These are phyloP conservation scores for Pezicula carpinea DNA, from an alignment of 2,329 filamentous ascomycete genomes.

Conservation along the genomic window DNA sequence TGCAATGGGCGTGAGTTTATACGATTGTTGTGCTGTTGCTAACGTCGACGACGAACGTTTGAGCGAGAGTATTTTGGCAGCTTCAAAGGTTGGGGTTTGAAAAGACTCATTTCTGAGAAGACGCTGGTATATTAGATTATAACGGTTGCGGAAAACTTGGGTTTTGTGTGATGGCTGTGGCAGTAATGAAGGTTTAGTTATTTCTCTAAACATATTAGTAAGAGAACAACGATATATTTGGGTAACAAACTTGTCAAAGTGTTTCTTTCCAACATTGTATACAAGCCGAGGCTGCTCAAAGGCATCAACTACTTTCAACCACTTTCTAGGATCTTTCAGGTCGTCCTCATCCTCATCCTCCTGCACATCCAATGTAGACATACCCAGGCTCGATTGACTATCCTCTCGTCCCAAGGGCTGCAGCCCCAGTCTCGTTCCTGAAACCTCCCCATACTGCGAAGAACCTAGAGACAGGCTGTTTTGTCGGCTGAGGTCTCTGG, in stretches of 20 bases:
- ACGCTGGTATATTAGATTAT: conserved; percentile 87
- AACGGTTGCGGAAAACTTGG: conserved; percentile 79
- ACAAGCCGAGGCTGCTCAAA: conserved; percentile 78
- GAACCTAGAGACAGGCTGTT: conserved; percentile 59
- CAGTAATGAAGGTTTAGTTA: conserved; percentile 63
- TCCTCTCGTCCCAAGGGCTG: conserved; percentile 49
- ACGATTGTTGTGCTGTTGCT: conserved; percentile 54
- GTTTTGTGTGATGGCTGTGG: conserved; percentile 80
- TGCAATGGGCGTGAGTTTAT: conserved; percentile 84
- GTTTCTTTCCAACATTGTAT: conserved; percentile 78
- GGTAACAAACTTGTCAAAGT: conserved; percentile 71
- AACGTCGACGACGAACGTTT: conserved; percentile 53
- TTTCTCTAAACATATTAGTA: conserved; percentile 40
- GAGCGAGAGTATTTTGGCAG: conserved; percentile 48
- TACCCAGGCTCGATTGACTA: conserved; percentile 61
- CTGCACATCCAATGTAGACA: conserved; percentile 48
- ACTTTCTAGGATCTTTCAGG: conserved; percentile 67
- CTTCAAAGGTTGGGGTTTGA: conserved; percentile 72
- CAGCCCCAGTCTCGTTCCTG: conserved; percentile 51
- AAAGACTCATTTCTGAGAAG: conserved; percentile 91
- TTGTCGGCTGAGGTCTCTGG: conserved; percentile 55
- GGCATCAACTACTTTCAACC: conserved; percentile 78
- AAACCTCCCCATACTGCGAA: conserved; percentile 44
- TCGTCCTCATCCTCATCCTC: conserved; percentile 50
- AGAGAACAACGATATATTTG: conserved; percentile 32